Conservation (phyloP, 78 protist genomes). For the Dictyostelium purpureum region DNA sequence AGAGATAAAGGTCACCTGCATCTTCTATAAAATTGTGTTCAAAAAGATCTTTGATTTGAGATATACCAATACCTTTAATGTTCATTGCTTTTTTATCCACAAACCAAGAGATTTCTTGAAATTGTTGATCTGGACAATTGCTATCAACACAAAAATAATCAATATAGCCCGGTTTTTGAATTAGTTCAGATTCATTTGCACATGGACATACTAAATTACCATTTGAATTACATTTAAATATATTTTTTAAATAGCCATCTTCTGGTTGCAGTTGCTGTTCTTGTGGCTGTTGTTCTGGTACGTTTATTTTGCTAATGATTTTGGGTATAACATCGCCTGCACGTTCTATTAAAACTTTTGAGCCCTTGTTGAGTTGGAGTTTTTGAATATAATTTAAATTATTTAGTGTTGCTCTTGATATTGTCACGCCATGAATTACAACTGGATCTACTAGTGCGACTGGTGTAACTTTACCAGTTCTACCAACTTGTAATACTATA, state of each 20-base stretch:
- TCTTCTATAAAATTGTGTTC: neutral
- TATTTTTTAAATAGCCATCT: neutral
- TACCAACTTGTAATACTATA: conserved; percentile 56
- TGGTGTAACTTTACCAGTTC: conserved; percentile 62
- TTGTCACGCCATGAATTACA: conserved; percentile 40
- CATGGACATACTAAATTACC: conserved; percentile 50
- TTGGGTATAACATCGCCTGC: conserved; percentile 70
- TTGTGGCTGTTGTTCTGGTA: neutral
- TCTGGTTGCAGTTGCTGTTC: neutral
- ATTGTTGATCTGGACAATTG: conserved; percentile 5
- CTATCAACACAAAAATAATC: conserved; percentile 38
- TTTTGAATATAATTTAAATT: conserved; percentile 30
- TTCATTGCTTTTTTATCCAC: conserved; percentile 54
- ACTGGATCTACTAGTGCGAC: conserved; percentile 53
- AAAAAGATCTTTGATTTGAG: neutral
- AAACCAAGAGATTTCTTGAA: conserved; percentile 12
- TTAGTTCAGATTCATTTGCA: neutral
- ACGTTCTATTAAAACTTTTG: conserved; percentile 27
- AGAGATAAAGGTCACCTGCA: conserved; percentile 40
- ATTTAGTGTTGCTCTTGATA: conserved; percentile 72
- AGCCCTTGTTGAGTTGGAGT: neutral
- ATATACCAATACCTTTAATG: conserved; percentile 51
- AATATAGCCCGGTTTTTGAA: neutral
- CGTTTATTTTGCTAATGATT: neutral
- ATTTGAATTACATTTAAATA: neutral